Percentiles rank a stretch among this genome's conserved stretches.
Conservation (phyloP, 2,329 filamentous ascomycete genomes). For the Catunica adiposa region DNA sequence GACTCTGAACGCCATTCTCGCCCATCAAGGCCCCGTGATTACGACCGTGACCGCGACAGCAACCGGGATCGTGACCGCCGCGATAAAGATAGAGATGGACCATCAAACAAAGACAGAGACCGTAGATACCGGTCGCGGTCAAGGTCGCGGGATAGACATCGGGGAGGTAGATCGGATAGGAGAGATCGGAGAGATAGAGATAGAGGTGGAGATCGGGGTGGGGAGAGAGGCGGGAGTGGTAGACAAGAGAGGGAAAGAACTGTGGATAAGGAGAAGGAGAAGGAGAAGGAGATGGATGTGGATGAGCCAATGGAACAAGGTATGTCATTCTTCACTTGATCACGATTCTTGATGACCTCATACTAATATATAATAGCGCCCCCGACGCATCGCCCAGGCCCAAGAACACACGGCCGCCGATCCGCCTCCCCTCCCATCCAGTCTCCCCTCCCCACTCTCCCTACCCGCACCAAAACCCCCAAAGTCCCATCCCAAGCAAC, state of each 20-base stretch:
- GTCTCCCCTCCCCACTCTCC: constrained; percentile 19
- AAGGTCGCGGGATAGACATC: constrained; percentile 16
- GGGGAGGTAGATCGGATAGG: constrained; percentile 17
- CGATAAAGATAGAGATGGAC: not conserved
- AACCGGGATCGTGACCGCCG: constrained; percentile 19
- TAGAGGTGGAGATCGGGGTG: constrained; percentile 18
- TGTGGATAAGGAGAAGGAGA: not conserved
- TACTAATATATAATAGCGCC: constrained; percentile 1
- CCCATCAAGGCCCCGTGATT: not conserved
- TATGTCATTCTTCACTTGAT: not conserved
- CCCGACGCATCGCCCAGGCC: constrained; percentile 15
- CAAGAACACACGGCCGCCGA: constrained; percentile 19
- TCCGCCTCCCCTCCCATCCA: constrained; percentile 22
- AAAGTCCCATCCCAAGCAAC: too few relatives aligned
- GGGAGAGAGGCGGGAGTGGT: constrained; percentile 17
- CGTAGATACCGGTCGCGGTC: constrained; percentile 5
- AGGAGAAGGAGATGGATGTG: not conserved
- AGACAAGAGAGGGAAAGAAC: constrained; percentile 18
- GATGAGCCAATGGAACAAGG: not conserved
- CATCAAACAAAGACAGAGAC: not conserved
- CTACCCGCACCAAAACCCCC: constrained; percentile 22
- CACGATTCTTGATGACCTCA: not conserved
- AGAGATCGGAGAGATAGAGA: not conserved
- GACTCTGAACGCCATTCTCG: constrained; percentile 28
- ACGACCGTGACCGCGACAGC: constrained; percentile 13